These are phyloP conservation scores for Teunomyces cretensis DNA, from an alignment of 805 yeast species.

Conservation along the genomic window DNA sequence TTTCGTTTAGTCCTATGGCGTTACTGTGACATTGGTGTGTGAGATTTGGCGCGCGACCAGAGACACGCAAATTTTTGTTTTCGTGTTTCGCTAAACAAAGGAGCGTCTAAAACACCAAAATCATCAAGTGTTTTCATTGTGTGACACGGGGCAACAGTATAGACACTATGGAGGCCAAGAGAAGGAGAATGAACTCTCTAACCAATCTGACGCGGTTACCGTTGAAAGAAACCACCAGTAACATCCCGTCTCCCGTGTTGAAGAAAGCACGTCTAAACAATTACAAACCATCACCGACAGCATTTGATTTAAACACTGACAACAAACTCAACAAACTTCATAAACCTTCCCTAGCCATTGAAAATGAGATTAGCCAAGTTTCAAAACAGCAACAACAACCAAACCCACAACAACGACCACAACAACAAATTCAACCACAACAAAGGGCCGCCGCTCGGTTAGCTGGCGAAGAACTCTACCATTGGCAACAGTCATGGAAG, in stretches of 20 bases:
- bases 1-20: background rate
- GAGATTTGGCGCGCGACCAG: conserved; percentile 2
- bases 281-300: conserved; percentile 8
- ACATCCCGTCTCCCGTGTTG: conserved; percentile 37
- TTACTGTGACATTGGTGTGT: background rate
- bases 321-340: background rate
- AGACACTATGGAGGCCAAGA: conserved; percentile 3
- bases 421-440: conserved; percentile 4
- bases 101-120: background rate
- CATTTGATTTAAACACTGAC: conserved; percentile 1
- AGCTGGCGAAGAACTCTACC: conserved; percentile 47
- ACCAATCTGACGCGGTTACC: conserved; percentile 25
- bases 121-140: background rate
- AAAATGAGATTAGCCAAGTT: background rate
- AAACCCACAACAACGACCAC: background rate
- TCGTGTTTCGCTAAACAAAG: conserved; percentile 5
- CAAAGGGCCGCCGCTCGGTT: conserved; percentile 21
- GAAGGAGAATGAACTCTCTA: conserved; percentile 13
- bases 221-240: conserved; percentile 40
- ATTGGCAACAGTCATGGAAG: conserved; percentile 69
- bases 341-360: background rate
- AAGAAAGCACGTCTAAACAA: conserved; percentile 25
- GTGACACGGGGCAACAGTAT: conserved; percentile 5
- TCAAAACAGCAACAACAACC: conserved; percentile 1
- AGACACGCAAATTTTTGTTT: conserved; percentile 5